phyloP scores from a whole-genome alignment of 441 rosid genomes.

The Raphanus hybrid region DNA sequence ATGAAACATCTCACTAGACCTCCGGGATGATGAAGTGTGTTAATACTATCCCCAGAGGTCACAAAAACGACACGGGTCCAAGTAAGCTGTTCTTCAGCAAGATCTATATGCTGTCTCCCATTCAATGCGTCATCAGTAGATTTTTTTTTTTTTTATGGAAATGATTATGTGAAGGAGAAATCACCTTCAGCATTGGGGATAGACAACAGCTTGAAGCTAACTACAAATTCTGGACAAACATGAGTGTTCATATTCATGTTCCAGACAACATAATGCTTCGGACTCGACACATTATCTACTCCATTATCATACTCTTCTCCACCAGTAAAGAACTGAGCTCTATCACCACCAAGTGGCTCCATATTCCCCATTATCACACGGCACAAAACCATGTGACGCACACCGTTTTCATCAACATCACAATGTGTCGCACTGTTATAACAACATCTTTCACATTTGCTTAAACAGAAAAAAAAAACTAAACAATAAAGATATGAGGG shows the following conservation, averaged over 20 bases:
- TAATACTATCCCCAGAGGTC: slow-evolving; percentile 32
- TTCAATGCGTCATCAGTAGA: slow-evolving; percentile 49
- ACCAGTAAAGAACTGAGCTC: slow-evolving; percentile 55
- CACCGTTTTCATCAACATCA: slow-evolving; percentile 95
- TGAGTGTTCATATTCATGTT: slow-evolving; percentile 91
- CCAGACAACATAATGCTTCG: slow-evolving; percentile 75
- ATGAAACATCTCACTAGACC: slow-evolving; percentile 27
- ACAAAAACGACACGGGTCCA: slow-evolving; percentile 21
- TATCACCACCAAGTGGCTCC: slow-evolving; percentile 72
- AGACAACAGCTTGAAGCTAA: slow-evolving; percentile 88
- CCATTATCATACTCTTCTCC: slow-evolving; percentile 85
- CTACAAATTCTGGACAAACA: slow-evolving; percentile 84
- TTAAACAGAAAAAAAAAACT: slow-evolving; percentile 20
- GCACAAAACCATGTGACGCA: slow-evolving; percentile 69
- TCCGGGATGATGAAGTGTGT: slow-evolving; percentile 23
- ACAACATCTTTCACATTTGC: slow-evolving; percentile 40
- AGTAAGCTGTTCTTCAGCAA: slow-evolving; percentile 23
- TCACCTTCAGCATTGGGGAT: slow-evolving; percentile 50
- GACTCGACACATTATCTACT: slow-evolving; percentile 79
- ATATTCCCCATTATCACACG: slow-evolving; percentile 94
- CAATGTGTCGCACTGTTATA: slow-evolving; percentile 72
- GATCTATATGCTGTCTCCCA: slow-evolving; percentile 38
- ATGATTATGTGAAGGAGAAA: slow-evolving; percentile 24
- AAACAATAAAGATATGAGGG: neutral
- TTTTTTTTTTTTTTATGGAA: slow-evolving; percentile 29